Conservation (phyloP, 495 filamentous ascomycete genomes). For the Geoglossum glabrum region DNA sequence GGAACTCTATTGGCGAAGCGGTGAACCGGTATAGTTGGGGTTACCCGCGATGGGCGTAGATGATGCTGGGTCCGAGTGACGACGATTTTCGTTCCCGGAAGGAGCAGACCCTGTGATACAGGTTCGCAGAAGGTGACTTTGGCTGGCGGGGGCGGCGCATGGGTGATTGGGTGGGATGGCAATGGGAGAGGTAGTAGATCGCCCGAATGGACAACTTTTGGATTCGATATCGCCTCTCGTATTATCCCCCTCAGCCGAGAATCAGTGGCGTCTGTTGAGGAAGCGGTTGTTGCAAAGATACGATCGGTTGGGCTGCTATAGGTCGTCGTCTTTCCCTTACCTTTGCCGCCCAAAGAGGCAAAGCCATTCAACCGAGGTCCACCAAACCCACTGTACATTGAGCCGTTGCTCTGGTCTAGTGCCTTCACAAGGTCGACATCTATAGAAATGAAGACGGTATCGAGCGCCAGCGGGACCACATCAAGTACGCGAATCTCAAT, state of each 20-base stretch:
- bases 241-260: conserved; percentile 51
- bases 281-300: conserved; percentile 13
- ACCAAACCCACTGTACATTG: conserved; percentile 45
- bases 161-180: conserved; percentile 74
- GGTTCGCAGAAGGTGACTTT: conserved; percentile 44
- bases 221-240: conserved; percentile 44
- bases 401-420: conserved; percentile 38
- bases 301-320: not conserved
- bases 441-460: conserved; percentile 67
- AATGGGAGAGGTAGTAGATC: conserved; percentile 70
- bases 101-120: conserved; percentile 68
- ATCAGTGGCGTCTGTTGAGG: conserved; percentile 23
- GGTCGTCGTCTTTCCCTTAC: conserved; percentile 7
- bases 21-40: conserved; percentile 20
- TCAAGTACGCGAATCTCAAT: conserved; percentile 71
- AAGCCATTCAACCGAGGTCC: conserved; percentile 20
- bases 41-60: conserved; percentile 17
- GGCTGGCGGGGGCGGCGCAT: conserved; percentile 58
- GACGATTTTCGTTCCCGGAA: conserved; percentile 47
- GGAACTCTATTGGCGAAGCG: conserved; percentile 36
- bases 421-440: conserved; percentile 52
- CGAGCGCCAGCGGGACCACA: conserved; percentile 56
- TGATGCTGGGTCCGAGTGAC: conserved; percentile 34
- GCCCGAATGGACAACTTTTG: conserved; percentile 61
- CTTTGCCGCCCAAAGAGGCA: conserved; percentile 2